Base-by-base conservation (phyloP, 441 rosid species). In the Erodium chrysanthum region DNA sequence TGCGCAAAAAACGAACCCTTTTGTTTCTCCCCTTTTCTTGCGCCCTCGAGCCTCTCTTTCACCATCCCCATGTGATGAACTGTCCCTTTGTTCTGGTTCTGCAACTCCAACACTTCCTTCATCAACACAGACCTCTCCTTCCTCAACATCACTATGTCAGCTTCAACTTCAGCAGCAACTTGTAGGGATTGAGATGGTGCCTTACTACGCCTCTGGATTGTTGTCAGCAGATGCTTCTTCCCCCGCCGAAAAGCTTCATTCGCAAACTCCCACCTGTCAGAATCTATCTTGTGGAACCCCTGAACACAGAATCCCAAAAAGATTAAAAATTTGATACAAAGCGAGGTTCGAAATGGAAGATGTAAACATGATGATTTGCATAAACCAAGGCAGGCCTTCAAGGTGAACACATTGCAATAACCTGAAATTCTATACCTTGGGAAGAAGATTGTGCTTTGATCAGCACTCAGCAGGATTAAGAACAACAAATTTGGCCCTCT, bases 251-350 rank as follows among this genome's bases (percentile, higher is more conserved):
- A 93, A 72, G 76, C 87, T 71, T 88, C 88, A 67, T 93, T 91
- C 0, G 96, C 95, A 65, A 93, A 93, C 76, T 93, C 96, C 98
- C 96, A 93, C 73, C 81, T 88, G 40, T 90, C 94, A 64, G 84
- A 76, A 77, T 88, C 89, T 44, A 85, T 81, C 83, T 93, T 93
- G 75, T 83, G 90, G 71, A 93, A 93, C 23, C 97, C 98, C 97
- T 93, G 86, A 68, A 81, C 40, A 81, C 72, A 79, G 66, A 54
- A 77, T 61, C n/a, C 71, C 78, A 66, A 73, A 69, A 73, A 1
- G 59, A 74, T 67, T 80, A 74, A 79, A 77, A 63, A 77, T 74
- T 65, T 71, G 69, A 76, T 66, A 44, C n/a, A 25, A 25, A 31
- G 11, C 50, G 21, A 75, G 37, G 54, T 15, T 50, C 18, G 23